Evolutionary conservation across 768 basidiomycete species (phyloP).

Genomic region (Kwoniella bestiolae): DNA sequence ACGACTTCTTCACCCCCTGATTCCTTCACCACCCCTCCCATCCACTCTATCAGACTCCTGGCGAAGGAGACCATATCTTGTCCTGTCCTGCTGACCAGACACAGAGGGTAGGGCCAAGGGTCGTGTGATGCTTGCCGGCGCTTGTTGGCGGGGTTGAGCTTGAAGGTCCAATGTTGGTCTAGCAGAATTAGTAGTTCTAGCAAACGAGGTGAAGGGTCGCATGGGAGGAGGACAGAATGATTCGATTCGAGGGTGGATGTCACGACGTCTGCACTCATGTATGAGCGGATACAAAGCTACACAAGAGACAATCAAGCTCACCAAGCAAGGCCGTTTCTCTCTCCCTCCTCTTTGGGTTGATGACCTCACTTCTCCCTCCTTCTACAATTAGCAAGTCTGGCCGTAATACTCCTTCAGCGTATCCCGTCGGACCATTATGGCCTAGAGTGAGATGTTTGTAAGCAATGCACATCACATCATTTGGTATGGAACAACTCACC

Average conservation of each 20-base stretch:
- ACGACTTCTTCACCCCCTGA: constrained; percentile 80
- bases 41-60: constrained; percentile 97
- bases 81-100: constrained; percentile 86
- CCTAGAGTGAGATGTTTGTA: constrained; percentile 2
- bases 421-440: constrained; percentile 40
- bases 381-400: constrained; percentile 95
- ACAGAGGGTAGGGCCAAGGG: constrained; percentile 69
- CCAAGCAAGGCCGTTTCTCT: constrained; percentile 87
- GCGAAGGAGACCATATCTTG: constrained; percentile 93
- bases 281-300: no score
- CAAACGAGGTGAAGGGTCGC: constrained; percentile 91
- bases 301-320: no score
- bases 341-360: constrained; percentile 84
- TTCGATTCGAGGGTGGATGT: constrained; percentile 79
- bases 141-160: constrained; percentile 52
- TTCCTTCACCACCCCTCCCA: constrained; percentile 91
- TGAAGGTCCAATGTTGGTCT: constrained; percentile 96
- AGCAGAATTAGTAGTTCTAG: constrained; percentile 93
- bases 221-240: constrained; percentile 84
- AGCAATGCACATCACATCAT: neutral
- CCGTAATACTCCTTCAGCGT: constrained; percentile 62
- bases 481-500: constrained; percentile 26
- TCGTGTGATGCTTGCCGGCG: constrained; percentile 26
- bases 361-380: constrained; percentile 79
- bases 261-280: constrained; percentile 70